A percentile compares a stretch with the other conserved stretches of the same genome.
Evolutionary conservation across 2,329 filamentous ascomycete genomes (phyloP).

Genomic region (Fusarium sp.): DNA sequence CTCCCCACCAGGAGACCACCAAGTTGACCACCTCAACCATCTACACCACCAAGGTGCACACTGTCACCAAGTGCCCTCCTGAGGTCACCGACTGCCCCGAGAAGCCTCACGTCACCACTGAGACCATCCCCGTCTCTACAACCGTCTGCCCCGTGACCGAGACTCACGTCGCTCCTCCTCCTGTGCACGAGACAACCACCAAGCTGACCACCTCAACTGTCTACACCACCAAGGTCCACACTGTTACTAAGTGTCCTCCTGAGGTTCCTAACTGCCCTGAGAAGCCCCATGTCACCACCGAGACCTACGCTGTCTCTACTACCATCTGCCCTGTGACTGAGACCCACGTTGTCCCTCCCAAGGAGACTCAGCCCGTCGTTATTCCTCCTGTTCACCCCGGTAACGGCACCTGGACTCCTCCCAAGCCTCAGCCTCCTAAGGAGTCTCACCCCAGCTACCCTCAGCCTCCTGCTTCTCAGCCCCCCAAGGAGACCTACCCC

Average conservation of each 20-base stretch:
- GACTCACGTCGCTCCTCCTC: neutral
- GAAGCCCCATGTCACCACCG: slow-evolving; percentile 17
- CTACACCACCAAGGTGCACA: slow-evolving; percentile 26
- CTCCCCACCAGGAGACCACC: slow-evolving; percentile 20
- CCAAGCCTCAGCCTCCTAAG: slow-evolving; percentile 22
- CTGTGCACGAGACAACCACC: slow-evolving; percentile 18
- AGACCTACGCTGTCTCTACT: slow-evolving; percentile 29
- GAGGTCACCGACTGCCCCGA: slow-evolving; percentile 12
- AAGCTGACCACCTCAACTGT: slow-evolving; percentile 16
- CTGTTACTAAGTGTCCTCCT: slow-evolving; percentile 28
- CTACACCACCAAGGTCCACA: slow-evolving; percentile 32
- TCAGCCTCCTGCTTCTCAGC: too few species aligned
- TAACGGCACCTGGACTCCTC: slow-evolving; percentile 22
- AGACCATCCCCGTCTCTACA: slow-evolving; percentile 21
- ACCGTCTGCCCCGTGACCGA: slow-evolving; percentile 28
- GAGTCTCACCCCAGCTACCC: too few species aligned
- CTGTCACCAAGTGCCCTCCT: slow-evolving; percentile 22
- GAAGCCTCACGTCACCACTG: slow-evolving; percentile 18
- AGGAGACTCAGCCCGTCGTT: slow-evolving; percentile 3
- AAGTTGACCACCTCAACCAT: slow-evolving; percentile 18
- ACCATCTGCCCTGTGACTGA: slow-evolving; percentile 34
- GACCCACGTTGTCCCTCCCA: neutral
- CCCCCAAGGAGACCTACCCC: too few species aligned
- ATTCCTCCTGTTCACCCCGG: slow-evolving; percentile 8
- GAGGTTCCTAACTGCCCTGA: slow-evolving; percentile 29